These are phyloP conservation scores for Mucor mucedo DNA, from an alignment of 371 early-diverging fungal species.

Conservation along the genomic window DNA sequence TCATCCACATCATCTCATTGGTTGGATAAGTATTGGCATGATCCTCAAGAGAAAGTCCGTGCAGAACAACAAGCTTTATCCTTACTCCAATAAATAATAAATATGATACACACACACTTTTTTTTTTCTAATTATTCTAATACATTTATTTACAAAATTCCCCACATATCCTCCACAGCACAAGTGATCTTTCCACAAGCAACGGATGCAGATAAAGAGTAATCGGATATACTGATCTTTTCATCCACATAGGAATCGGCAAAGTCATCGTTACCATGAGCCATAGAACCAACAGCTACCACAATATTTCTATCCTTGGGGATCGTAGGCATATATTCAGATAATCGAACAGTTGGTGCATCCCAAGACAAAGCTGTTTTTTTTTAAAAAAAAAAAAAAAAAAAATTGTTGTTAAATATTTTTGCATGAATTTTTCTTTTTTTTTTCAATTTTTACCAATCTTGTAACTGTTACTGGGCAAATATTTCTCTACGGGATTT, in stretches of 20 bases:
- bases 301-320: slow-evolving; percentile 82
- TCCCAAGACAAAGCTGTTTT: slow-evolving; percentile 88
- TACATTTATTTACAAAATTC: slow-evolving; percentile 68
- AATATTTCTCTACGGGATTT: slow-evolving; percentile 93
- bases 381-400: slow-evolving; percentile 3
- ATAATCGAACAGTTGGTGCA: slow-evolving; percentile 84
- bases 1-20: slow-evolving; percentile 4
- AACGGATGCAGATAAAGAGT: slow-evolving; percentile 94
- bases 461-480: slow-evolving; percentile 90
- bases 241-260: slow-evolving; percentile 94
- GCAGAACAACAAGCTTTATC: slow-evolving; percentile 15
- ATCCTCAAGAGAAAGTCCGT: slow-evolving; percentile 6
- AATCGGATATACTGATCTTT: slow-evolving; percentile 94
- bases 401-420: neutral
- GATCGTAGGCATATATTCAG: slow-evolving; percentile 80
- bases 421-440: neutral
- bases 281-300: slow-evolving; percentile 95
- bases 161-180: slow-evolving; percentile 88
- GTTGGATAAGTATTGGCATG: slow-evolving; percentile 19
- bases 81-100: slow-evolving; percentile 13
- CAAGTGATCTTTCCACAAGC: slow-evolving; percentile 92
- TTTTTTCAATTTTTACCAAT: slow-evolving; percentile 69
- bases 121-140: slow-evolving; percentile 6
- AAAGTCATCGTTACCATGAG: slow-evolving; percentile 95
- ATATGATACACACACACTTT: neutral